Conservation (phyloP, 1,284 basidiomycete species). For the Chalciporus piperatoides region DNA sequence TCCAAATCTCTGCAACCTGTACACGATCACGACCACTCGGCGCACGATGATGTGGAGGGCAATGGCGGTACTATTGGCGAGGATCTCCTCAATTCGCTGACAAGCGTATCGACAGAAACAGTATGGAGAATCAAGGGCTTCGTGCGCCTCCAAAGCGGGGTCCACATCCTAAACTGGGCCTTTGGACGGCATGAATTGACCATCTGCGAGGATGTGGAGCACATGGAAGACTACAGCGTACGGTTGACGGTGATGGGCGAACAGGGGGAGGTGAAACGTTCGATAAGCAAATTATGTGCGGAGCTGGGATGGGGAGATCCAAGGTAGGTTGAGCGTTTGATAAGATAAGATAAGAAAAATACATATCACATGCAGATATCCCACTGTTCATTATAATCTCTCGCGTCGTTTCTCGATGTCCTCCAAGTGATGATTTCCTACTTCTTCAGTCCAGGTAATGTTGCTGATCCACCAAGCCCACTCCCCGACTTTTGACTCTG, state of each 20-base stretch:
- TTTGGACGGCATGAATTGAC: constrained; percentile 81
- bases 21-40: constrained; percentile 30
- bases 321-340: constrained; percentile 1
- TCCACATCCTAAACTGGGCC: constrained; percentile 83
- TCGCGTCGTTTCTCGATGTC: constrained; percentile 13
- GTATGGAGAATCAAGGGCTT: constrained; percentile 85
- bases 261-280: constrained; percentile 68
- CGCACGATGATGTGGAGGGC: constrained; percentile 1
- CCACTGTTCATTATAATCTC: constrained; percentile 2
- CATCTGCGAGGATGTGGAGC: constrained; percentile 34
- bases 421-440: constrained; percentile 49
- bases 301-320: constrained; percentile 42
- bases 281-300: constrained; percentile 55
- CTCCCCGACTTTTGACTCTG: background rate
- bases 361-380: constrained; percentile 9
- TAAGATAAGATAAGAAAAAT: constrained; percentile 23
- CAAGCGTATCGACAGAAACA: constrained; percentile 57
- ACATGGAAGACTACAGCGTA: constrained; percentile 38
- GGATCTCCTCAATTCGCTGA: constrained; percentile 43
- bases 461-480: background rate
- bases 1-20: constrained; percentile 19
- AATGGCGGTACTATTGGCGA: constrained; percentile 24
- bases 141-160: constrained; percentile 49
- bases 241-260: constrained; percentile 86
- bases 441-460: constrained; percentile 49